Evolutionary conservation across 2,329 filamentous ascomycete species (phyloP).

Genomic region (Penicillium rolfsii): DNA sequence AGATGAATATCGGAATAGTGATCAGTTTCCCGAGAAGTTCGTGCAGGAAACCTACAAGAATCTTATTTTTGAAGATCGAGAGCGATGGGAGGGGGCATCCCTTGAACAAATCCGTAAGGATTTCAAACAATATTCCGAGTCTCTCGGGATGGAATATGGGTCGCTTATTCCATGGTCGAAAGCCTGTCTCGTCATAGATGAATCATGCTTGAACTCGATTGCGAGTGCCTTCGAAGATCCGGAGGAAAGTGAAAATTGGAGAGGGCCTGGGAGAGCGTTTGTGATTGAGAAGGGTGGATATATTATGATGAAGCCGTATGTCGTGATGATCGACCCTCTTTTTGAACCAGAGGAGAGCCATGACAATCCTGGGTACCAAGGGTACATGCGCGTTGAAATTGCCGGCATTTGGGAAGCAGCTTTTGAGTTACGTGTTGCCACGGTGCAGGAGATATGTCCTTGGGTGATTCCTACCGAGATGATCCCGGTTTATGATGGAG

Average conservation of each 20-base stretch:
- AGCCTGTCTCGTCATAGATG: conserved; percentile 6
- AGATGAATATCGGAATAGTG: background rate
- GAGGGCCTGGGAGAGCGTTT: background rate
- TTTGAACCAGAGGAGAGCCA: background rate
- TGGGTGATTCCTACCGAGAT: background rate
- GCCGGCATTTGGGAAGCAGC: conserved; percentile 1
- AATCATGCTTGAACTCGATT: conserved; percentile 1
- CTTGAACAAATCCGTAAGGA: conserved; percentile 9
- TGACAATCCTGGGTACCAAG: conserved; percentile 6
- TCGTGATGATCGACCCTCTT: conserved; percentile 3
- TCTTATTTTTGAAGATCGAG: conserved; percentile 9
- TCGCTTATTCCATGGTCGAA: background rate
- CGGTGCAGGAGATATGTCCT: conserved; percentile 3
- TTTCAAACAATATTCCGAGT: background rate
- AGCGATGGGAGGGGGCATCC: conserved; percentile 11
- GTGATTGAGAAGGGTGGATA: background rate
- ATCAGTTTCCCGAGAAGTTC: conserved; percentile 7
- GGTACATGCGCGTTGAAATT: conserved; percentile 6
- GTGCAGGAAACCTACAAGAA: conserved; percentile 11
- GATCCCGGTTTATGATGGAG: conserved; percentile 3
- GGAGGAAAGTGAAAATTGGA: background rate
- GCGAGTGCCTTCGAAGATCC: conserved; percentile 2
- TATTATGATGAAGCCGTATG: conserved; percentile 3
- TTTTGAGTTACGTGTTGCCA: background rate
- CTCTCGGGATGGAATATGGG: too few species aligned